These are phyloP conservation scores for Pythium pectinolyticum DNA, from an alignment of 352 stramenopile genomes.

Conservation along the genomic window DNA sequence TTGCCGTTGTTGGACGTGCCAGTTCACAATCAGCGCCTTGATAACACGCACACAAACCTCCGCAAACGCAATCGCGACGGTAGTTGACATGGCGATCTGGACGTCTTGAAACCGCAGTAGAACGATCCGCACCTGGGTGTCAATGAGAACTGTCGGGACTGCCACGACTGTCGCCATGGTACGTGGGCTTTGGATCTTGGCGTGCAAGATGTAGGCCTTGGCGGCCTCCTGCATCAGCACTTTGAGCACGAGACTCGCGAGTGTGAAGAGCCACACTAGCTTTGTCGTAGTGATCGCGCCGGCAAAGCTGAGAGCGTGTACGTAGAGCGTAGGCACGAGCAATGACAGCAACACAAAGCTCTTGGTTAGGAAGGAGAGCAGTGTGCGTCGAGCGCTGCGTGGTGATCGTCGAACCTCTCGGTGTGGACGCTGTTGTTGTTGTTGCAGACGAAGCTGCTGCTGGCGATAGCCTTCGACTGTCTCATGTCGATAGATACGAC, in stretches of 20 bases:
- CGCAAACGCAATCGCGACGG: slow-evolving; percentile 20
- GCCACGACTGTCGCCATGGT: slow-evolving; percentile 27
- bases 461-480: slow-evolving; percentile 2
- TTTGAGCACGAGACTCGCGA: slow-evolving; percentile 20
- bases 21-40: slow-evolving; percentile 28
- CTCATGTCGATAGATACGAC: slow-evolving; percentile 10
- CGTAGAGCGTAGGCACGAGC: slow-evolving; percentile 7
- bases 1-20: slow-evolving; percentile 7
- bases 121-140: slow-evolving; percentile 37
- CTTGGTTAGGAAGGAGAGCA: not conserved
- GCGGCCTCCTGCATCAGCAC: slow-evolving; percentile 23
- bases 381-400: not conserved
- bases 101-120: slow-evolving; percentile 32
- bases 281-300: slow-evolving; percentile 1
- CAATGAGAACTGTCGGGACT: slow-evolving; percentile 34
- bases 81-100: slow-evolving; percentile 22
- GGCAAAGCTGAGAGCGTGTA: slow-evolving; percentile 14
- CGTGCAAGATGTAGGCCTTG: slow-evolving; percentile 7
- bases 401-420: not conserved
- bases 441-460: not conserved
- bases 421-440: not conserved
- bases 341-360: slow-evolving; percentile 2
- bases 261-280: not conserved
- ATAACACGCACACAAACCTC: slow-evolving; percentile 30
- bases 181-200: slow-evolving; percentile 8